Evolutionary conservation across 306 rosid species (phyloP), one percentile per base, ranked within the genome.

Genomic region (Cucumis hystrix): DNA sequence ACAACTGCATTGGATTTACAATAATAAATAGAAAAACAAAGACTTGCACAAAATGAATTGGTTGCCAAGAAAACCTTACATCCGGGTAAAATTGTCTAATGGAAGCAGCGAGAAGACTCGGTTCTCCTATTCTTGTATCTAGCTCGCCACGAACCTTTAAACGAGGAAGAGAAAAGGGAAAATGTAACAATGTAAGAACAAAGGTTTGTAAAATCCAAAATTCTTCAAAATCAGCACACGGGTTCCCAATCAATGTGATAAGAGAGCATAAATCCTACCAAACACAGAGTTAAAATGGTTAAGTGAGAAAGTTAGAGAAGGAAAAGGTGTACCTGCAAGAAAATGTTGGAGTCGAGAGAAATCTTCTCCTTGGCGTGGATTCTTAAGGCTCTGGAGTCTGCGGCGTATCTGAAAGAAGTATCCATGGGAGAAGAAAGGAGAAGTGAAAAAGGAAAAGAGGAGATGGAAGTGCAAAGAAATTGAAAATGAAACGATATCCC

Each of bases 101-200:
- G 33, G 84, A 77, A 3, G 91, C 97, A 64, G 89, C 77, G 30
- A 77, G 76, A 28, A 79, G 78, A 76, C 63, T 82, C 7, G 92
- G 96, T 73, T 76, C 89, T 80, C 92, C 99, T 51, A 68, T 10
- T 84, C 68, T 83, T 4, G 97, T 96, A 73, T 96, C 98, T 15
- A 96, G 90, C 82, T 88, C 99, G 35, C 91, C 98, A 37, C 83
- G 93, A n/a, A 91, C 78, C 99, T 95, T 86, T 51, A 51, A 51
- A 7, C 56, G 8, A 51, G 56, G 56, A 51, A 52, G 57, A 52
- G 20, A 3, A 52, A 52, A 52, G 23, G 35, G 30, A 47, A 56
- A 64, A 76, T 14, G 30, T 21, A 71, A 23, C 70, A 1, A 30
- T 8, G 43, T 23, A 3, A 45, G 47, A 79, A 40, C 35, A 1